phyloP scores from a whole-genome alignment of 1,284 basidiomycete species.

The Cryptococcus sp. region DNA sequence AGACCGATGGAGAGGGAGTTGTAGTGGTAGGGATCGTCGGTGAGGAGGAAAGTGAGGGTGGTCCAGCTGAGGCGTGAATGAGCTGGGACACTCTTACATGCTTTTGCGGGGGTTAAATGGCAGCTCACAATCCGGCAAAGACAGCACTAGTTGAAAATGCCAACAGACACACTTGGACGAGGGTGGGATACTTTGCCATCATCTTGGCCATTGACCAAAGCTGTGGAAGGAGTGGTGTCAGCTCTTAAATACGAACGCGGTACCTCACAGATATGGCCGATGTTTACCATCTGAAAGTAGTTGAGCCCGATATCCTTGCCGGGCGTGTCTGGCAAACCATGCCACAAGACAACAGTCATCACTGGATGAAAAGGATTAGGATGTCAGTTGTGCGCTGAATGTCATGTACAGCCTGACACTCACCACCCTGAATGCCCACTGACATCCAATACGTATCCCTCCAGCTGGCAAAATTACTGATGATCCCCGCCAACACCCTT shows the following conservation, averaged over 20 bases:
- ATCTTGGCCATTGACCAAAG: slow-evolving; percentile 66
- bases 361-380: slow-evolving; percentile 20
- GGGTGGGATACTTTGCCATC: slow-evolving; percentile 63
- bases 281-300: slow-evolving; percentile 57
- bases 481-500: slow-evolving; percentile 63
- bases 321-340: slow-evolving; percentile 66
- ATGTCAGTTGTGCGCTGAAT: neutral
- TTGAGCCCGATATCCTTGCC: slow-evolving; percentile 57
- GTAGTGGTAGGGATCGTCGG: slow-evolving; percentile 60
- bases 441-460: slow-evolving; percentile 65
- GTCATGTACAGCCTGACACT: slow-evolving; percentile 12
- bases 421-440: slow-evolving; percentile 54
- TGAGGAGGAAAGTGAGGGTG: slow-evolving; percentile 67
- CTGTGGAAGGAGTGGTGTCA: slow-evolving; percentile 8
- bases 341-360: slow-evolving; percentile 58
- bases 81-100: slow-evolving; percentile 3
- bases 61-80: slow-evolving; percentile 55
- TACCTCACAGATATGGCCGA: neutral
- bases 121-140: slow-evolving; percentile 39
- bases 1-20: slow-evolving; percentile 63
- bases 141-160: slow-evolving; percentile 56
- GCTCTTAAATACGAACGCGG: neutral
- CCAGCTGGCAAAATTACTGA: slow-evolving; percentile 62
- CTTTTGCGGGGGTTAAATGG: neutral
- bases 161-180: slow-evolving; percentile 62